phyloP scores from a whole-genome alignment of 768 basidiomycete genomes.

The Kwoniella sp. region DNA sequence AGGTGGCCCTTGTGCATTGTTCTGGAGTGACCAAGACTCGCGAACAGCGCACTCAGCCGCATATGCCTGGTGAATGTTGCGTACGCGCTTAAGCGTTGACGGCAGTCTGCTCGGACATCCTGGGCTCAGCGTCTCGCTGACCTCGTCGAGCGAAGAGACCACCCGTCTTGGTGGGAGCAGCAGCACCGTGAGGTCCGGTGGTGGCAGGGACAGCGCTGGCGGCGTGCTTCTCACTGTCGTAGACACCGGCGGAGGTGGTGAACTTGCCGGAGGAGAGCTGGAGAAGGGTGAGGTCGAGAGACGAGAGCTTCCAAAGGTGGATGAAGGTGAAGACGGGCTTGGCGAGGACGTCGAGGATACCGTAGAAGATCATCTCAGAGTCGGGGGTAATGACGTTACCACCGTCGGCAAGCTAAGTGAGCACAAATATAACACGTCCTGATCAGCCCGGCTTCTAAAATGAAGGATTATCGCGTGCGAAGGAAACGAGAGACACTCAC shows the following conservation, averaged over 20 bases:
- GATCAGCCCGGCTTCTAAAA: too few species aligned
- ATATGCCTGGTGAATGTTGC: too few species aligned
- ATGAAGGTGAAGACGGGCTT: constrained; percentile 55
- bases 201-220: constrained; percentile 25
- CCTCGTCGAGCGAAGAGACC: constrained; percentile 38
- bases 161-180: constrained; percentile 25
- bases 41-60: too few species aligned
- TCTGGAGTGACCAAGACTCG: too few species aligned
- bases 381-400: constrained; percentile 62
- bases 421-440: too few species aligned
- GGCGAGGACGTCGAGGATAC: constrained; percentile 59
- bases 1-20: too few species aligned
- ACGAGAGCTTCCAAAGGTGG: constrained; percentile 52
- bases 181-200: constrained; percentile 3
- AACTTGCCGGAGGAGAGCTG: constrained; percentile 55
- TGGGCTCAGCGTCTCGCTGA: constrained; percentile 24
- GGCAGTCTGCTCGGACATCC: constrained; percentile 18
- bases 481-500: constrained; percentile 59
- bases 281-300: constrained; percentile 53
- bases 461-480: too few species aligned
- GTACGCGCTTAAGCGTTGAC: constrained; percentile 15
- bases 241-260: constrained; percentile 36
- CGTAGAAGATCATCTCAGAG: constrained; percentile 64
- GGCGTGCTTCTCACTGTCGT: constrained; percentile 41
- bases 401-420: constrained; percentile 58